These are phyloP conservation scores for Sarocladium brachiariae DNA, from an alignment of 2,329 filamentous ascomycete genomes.

Conservation along the genomic window DNA sequence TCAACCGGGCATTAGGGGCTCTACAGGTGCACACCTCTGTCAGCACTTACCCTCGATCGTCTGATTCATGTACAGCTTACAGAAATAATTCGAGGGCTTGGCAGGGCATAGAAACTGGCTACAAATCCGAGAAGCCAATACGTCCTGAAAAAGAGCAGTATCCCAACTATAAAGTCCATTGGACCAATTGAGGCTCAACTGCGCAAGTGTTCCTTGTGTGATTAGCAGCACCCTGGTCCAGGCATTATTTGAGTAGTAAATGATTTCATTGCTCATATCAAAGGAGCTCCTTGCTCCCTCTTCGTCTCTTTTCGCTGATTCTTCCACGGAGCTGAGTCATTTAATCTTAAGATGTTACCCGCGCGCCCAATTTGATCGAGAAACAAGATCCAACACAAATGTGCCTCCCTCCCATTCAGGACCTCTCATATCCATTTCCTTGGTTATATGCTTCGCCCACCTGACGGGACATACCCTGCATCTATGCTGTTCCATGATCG, in stretches of 20 bases:
- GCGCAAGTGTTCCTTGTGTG: no score
- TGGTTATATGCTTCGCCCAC: background rate
- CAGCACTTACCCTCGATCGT: no score
- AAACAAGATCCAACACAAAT: background rate
- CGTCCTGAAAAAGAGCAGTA: no score
- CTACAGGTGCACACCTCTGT: no score
- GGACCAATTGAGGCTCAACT: no score
- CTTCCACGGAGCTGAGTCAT: background rate
- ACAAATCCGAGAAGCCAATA: no score
- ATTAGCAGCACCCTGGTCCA: background rate
- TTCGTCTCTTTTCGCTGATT: background rate
- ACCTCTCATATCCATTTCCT: background rate
- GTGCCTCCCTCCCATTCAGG: background rate
- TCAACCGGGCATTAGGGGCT: no score
- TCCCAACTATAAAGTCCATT: no score
- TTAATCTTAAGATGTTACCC: background rate
- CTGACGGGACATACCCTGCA: background rate
- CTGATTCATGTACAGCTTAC: no score
- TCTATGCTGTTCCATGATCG: background rate
- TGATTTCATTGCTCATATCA: constrained; percentile 1
- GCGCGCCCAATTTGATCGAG: background rate
- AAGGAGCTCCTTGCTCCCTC: background rate
- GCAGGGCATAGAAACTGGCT: no score
- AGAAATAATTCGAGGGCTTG: no score
- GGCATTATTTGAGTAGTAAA: background rate